Evolutionary conservation across 1,284 basidiomycete species (phyloP), one percentile per base, ranked within the genome.

Genomic region (Cronartium quercuum): DNA sequence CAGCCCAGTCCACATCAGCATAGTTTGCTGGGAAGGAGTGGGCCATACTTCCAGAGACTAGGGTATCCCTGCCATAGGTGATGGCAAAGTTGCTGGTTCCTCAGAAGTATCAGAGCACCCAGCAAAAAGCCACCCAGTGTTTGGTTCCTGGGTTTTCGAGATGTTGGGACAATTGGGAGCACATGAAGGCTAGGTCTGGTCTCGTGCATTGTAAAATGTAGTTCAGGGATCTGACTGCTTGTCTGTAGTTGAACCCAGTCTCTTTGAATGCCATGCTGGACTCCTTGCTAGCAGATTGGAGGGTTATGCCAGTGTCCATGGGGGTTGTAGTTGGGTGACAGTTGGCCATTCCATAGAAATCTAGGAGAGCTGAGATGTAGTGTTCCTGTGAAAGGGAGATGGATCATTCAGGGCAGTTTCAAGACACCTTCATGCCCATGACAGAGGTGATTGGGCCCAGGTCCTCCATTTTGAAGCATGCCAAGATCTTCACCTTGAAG

Each of bases 121-220:
- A 13, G 12, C 21, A 18, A 61, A 21, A 4, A 61, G 4, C 3
- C 13, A 6, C 3, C 58, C 58, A 61, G 34, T 24, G 13, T 13
- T 29, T n/a, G 6, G 3, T 24, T 2, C 58, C 58, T 5, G 58
- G 58, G 15, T 61, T 61, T 24, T 61, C 58, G 6, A 61, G 34
- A 4, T 29, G 34, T n/a, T n/a, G n/a, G n/a, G n/a, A n/a, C n/a
- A n/a, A n/a, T n/a, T n/a, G n/a, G n/a, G 15, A 13, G 15, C 15
- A 13, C 47, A 18, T 21, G 35, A 57, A 68, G 12, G 44, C 44
- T 12, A 68, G 13, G 44, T 68, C 47, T 10, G 66, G 66, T 37
- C 35, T n/a, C 6, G 66, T 68, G n/a, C 44, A 68, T 68, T 55
- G 51, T 10, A 68, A 44, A 2, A 68, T 21, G 34, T 57, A 68